Base-by-base conservation (phyloP, 2,329 filamentous ascomycete species). In the Lachnellula willkommii region DNA sequence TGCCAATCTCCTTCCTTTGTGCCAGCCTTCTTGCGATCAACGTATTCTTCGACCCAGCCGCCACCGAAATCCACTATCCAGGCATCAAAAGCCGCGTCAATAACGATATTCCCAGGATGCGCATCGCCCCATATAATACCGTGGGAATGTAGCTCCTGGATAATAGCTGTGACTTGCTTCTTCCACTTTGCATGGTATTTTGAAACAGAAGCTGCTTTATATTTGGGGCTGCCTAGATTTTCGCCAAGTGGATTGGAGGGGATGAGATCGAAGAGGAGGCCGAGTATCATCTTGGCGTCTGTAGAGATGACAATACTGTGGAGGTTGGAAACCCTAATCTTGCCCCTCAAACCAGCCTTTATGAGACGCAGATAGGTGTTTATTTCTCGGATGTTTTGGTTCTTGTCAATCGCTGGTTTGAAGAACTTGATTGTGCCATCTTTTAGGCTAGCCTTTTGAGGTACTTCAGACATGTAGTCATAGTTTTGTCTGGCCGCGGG, bases 11-110 rank as follows among this genome's bases (percentile, higher is more conserved):
- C 64, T 36, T 66, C 62, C 24, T 59, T 52, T 20, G 62, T 66
- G 14, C 57, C 58, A 37, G 42, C 46, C 37, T 57, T 48, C 8
- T 66, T 61, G 45, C 32, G 52, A n/a, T 60, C 56, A n/a, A 63
- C 62, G 24, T 20, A 66, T 4, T 52, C 60, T 5, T 40, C n/a
- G 14, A 60, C 63, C 51, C 58, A 66, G 1, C 60, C 56, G 22
- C 63, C 63, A n/a, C 61, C 62, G 54, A 69, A 66, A 57, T 68
- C 59, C 49, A 66, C 59, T 20, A 68, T 32, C 56, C 55, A 61
- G 39, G 59, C 64, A 45, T 62, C 54, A 35, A 52, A 56, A 26
- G 51, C 51, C 36, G 48, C 32, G 39, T 64, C 57, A 46, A 67
- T 60, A 24, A 67, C 35, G n/a, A 65, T 42, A 54, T 65, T 65